phyloP scores from a whole-genome alignment of 1,284 basidiomycete genomes.

The Pascua guehoae region DNA sequence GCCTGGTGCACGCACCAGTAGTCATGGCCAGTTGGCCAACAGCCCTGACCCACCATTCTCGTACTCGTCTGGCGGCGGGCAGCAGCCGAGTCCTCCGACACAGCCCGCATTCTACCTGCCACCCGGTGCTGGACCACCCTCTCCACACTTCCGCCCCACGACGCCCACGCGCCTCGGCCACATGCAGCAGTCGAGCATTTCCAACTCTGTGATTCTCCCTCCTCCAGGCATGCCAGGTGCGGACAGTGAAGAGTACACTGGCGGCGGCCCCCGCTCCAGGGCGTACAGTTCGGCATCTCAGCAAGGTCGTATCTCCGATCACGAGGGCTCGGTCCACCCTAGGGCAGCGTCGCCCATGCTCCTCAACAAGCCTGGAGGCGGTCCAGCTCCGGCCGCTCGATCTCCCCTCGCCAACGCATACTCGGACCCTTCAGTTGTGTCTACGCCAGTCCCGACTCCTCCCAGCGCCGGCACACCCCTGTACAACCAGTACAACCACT shows the following conservation, averaged over 20 bases:
- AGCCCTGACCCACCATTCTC: background rate
- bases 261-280: slow-evolving; percentile 1
- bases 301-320: slow-evolving; percentile 13
- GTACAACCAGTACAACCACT: no score
- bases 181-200: slow-evolving; percentile 11
- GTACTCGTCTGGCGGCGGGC: background rate
- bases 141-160: slow-evolving; percentile 10
- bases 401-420: slow-evolving; percentile 18
- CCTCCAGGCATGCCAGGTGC: slow-evolving; percentile 8
- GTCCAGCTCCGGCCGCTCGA: background rate
- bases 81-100: slow-evolving; percentile 6
- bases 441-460: background rate
- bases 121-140: slow-evolving; percentile 18
- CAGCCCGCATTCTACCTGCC: slow-evolving; percentile 17
- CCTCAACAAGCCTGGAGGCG: slow-evolving; percentile 12
- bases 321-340: slow-evolving; percentile 10
- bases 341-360: background rate
- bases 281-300: slow-evolving; percentile 18
- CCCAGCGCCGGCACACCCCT: no score
- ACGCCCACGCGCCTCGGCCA: slow-evolving; percentile 11
- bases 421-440: background rate
- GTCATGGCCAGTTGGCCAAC: background rate
- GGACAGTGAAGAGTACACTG: slow-evolving; percentile 24
- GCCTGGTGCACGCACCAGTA: background rate
- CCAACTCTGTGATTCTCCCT: slow-evolving; percentile 19